Evolutionary conservation across 257 asterid species (phyloP).

Genomic region (Fraxinus quadrangulata): DNA sequence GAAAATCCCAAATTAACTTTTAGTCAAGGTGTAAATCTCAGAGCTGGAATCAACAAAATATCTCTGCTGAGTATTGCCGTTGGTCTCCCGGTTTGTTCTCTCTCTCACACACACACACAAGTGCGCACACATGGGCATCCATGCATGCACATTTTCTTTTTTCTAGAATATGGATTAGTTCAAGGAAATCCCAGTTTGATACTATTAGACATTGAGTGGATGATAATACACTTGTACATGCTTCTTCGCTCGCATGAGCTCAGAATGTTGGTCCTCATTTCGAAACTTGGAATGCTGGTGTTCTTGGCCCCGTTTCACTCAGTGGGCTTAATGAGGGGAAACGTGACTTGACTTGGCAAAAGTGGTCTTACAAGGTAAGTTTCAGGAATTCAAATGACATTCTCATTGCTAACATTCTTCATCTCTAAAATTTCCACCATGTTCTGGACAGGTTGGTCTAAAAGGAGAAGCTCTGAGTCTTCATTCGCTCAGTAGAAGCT

Average conservation of each 20-base stretch:
- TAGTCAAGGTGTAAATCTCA: slow-evolving; percentile 68
- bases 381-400: too few relatives aligned
- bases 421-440: too few relatives aligned
- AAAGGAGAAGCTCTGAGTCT: too few relatives aligned
- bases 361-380: too few relatives aligned
- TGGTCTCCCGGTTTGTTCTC: slow-evolving; percentile 72
- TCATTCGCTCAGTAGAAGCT: too few relatives aligned
- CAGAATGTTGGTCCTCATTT: slow-evolving; percentile 97
- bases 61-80: slow-evolving; percentile 92
- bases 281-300: slow-evolving; percentile 78
- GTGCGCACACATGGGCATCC: background rate
- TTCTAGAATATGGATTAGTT: background rate
- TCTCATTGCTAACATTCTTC: too few relatives aligned
- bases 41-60: slow-evolving; percentile 83
- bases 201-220: background rate
- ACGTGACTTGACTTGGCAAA: too few relatives aligned
- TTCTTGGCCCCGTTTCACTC: too few relatives aligned
- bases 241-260: slow-evolving; percentile 20
- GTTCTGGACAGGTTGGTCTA: too few relatives aligned
- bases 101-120: background rate
- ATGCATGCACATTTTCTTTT: background rate
- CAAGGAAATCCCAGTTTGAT: background rate
- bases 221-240: background rate
- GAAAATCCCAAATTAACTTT: slow-evolving; percentile 81
- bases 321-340: too few relatives aligned